Conservation (phyloP, 352 stramenopile genomes). For the Plasmopara viticola region DNA sequence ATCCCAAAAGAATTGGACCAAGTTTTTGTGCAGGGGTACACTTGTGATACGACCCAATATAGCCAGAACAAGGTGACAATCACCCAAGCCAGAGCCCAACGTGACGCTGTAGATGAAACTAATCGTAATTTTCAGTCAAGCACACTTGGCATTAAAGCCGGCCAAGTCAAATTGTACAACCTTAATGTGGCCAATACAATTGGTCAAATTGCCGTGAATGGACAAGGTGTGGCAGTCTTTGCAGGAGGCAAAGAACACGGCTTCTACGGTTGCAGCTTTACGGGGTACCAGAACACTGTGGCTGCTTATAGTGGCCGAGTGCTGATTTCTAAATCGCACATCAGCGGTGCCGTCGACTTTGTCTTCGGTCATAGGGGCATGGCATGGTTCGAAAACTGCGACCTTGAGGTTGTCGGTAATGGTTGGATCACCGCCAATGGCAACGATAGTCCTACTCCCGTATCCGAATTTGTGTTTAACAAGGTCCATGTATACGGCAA, state of each 20-base stretch:
- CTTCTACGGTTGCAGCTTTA: constrained; percentile 15
- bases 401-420: constrained; percentile 8
- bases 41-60: constrained; percentile 11
- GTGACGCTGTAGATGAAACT: background rate
- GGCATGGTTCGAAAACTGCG: constrained; percentile 15
- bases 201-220: constrained; percentile 1
- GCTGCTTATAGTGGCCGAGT: constrained; percentile 7
- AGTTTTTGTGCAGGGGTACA: constrained; percentile 9
- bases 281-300: constrained; percentile 15
- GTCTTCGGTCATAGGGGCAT: constrained; percentile 8
- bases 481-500: no score
- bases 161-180: constrained; percentile 14
- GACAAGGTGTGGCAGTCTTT: constrained; percentile 7
- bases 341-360: constrained; percentile 11
- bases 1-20: background rate
- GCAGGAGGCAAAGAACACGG: constrained; percentile 5
- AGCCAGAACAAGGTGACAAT: constrained; percentile 11
- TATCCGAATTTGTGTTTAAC: constrained; percentile 10
- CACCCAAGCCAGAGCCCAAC: constrained; percentile 8
- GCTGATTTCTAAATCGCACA: constrained; percentile 8
- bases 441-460: constrained; percentile 1
- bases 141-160: constrained; percentile 4
- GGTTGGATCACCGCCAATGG: constrained; percentile 11
- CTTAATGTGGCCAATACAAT: constrained; percentile 14
- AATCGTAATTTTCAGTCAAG: constrained; percentile 8